A percentile compares a stretch with the other conserved stretches of the same genome.
phyloP scores from a whole-genome alignment of 2,329 filamentous ascomycete species.

The Colletotrichum camelliae region DNA sequence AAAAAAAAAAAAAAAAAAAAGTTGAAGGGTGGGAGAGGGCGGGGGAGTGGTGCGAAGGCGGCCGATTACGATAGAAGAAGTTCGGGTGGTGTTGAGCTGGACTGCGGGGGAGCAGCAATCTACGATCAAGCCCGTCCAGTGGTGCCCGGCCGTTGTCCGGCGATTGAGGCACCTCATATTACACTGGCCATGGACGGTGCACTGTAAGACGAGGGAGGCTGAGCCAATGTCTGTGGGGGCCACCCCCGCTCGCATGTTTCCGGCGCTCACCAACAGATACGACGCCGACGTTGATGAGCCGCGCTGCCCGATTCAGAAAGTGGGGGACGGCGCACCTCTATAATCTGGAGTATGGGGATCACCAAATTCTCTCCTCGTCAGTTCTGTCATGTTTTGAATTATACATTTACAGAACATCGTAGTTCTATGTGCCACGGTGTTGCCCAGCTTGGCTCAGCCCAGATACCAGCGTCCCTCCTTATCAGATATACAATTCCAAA shows the following conservation, averaged over 20 bases:
- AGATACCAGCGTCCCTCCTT: background rate
- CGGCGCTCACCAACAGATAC: background rate
- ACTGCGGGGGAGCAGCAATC: conserved; percentile 16
- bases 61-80: conserved; percentile 14
- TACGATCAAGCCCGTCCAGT: background rate
- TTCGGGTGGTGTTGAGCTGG: conserved; percentile 2
- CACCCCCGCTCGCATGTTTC: background rate
- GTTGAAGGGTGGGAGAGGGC: background rate
- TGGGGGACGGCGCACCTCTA: background rate
- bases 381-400: background rate
- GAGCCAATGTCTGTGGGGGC: conserved; percentile 1
- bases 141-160: background rate
- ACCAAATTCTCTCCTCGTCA: background rate
- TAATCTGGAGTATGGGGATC: background rate
- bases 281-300: background rate
- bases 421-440: background rate
- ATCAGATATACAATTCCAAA: background rate
- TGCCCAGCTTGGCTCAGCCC: background rate
- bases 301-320: background rate
- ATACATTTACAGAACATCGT: background rate
- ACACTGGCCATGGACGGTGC: background rate
- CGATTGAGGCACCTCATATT: background rate
- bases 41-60: conserved; percentile 4
- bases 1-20: background rate
- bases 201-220: background rate